phyloP scores from a whole-genome alignment of 805 yeast species.

The Zygoascus ofunaensis region DNA sequence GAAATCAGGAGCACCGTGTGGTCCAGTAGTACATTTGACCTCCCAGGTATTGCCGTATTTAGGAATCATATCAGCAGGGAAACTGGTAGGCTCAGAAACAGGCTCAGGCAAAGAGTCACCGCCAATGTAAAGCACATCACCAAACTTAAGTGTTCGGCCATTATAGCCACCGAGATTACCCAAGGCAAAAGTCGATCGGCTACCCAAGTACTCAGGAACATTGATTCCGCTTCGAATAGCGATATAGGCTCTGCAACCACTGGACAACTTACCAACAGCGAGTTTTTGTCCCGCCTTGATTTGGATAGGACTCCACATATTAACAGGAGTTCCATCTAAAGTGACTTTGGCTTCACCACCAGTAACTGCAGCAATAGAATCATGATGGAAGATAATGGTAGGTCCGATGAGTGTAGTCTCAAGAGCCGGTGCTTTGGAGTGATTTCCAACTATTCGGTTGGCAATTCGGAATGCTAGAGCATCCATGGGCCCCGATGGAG shows the following conservation, averaged over 20 bases:
- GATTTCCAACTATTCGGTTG: conserved; percentile 84
- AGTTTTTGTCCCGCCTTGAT: conserved; percentile 70
- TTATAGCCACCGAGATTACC: conserved; percentile 89
- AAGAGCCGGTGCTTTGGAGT: conserved; percentile 72
- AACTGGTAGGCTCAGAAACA: conserved; percentile 47
- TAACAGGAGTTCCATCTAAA: conserved; percentile 48
- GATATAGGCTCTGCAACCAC: conserved; percentile 85
- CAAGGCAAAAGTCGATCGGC: conserved; percentile 92
- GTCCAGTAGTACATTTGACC: conserved; percentile 93
- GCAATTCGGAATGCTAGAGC: conserved; percentile 82
- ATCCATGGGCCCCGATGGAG: conserved; percentile 99
- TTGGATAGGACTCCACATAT: conserved; percentile 64
- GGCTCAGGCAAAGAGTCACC: conserved; percentile 74
- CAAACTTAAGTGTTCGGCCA: conserved; percentile 83
- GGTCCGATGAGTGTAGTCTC: conserved; percentile 89
- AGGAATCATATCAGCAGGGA: conserved; percentile 52
- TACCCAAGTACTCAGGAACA: conserved; percentile 87
- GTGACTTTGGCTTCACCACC: conserved; percentile 74
- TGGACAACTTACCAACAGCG: conserved; percentile 65
- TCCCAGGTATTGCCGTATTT: conserved; percentile 48
- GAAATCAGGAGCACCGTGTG: conserved; percentile 96
- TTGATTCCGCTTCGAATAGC: conserved; percentile 91
- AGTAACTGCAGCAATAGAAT: conserved; percentile 67
- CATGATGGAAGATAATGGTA: conserved; percentile 71
- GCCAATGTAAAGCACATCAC: conserved; percentile 84